Evolutionary conservation across 352 stramenopile genomes (phyloP), one percentile per base, ranked within the genome.

Genomic region (Globisporangium alternatum): DNA sequence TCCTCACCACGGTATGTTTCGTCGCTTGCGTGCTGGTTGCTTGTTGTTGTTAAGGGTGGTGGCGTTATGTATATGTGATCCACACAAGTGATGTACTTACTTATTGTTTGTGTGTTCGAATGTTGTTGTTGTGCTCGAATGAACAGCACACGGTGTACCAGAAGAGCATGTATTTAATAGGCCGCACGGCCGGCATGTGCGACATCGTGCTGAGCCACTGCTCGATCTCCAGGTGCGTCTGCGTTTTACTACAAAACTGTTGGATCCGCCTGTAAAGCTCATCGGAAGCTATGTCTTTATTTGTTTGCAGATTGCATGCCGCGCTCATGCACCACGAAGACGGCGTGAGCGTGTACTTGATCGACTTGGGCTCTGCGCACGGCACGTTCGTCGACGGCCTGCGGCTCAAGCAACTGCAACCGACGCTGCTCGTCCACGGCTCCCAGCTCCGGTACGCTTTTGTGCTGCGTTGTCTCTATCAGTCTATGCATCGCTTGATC

Each of bases 131-230:
- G 43, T 48, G 37, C 6, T 39, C 10, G 43, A 28, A 12, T 15
- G 8, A 25, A 56, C 58, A 92, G 80, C 76, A 93, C 55, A 91
- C 78, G 9, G 86, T 95, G 61, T 81, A 91, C 47, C 77, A 90
- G 47, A 93, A 95, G 63, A 55, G 80, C 4, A 75, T 83, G 57
- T 93, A 92, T 56, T 68, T 95, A 17, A 85, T 95, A 64, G 86
- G 86, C 5, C 76, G 86, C 47, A 92, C 92, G 56, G 75, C 83
- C 4, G 77, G 75, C 10, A 81, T 90, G 19, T 93, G 83, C 47
- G 86, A 95, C 35, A 83, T 95, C 25, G 86, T 93, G 39, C 68
- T 95, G 10, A 85, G 83, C 62, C 86, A 95, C 64, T 92, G 84
- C 72, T 95, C 86, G 47, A 90, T 95, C 59, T 95, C 86, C 33